These are phyloP conservation scores for Plasmodium cynomolgi DNA, from an alignment of 169 alveolate genomes.

Conservation along the genomic window DNA sequence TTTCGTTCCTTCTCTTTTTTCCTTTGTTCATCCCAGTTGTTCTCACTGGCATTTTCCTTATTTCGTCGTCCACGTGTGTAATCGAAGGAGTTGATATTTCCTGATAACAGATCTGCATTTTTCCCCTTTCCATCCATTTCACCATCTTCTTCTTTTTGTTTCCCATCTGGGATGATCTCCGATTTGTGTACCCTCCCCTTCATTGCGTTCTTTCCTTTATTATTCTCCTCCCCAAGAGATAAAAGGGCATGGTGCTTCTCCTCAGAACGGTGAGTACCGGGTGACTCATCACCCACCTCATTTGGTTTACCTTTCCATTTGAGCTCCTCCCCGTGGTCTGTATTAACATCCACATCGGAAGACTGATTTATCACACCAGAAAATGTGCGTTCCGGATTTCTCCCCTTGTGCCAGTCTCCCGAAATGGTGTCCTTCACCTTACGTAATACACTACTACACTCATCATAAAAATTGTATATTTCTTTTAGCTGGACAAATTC, in stretches of 20 bases:
- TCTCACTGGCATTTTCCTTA: not conserved
- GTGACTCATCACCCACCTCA: not conserved
- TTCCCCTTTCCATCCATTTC: not conserved
- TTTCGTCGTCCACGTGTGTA: not conserved
- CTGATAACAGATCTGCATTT: not conserved
- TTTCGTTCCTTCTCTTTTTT: slow-evolving; percentile 8
- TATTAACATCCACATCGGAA: not conserved
- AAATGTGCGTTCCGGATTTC: not conserved
- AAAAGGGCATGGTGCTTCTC: not conserved
- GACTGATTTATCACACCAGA: not conserved
- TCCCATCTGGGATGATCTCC: not conserved
- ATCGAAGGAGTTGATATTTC: not conserved
- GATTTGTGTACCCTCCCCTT: not conserved
- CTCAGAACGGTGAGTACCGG: not conserved
- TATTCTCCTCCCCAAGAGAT: not conserved
- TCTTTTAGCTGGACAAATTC: slow-evolving; percentile 42
- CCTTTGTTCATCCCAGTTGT: not conserved
- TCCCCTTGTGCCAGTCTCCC: not conserved
- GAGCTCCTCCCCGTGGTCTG: not conserved
- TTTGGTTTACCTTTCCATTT: not conserved
- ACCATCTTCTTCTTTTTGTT: not conserved
- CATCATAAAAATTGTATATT: slow-evolving; percentile 13
- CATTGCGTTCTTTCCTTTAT: not conserved
- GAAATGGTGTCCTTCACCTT: not conserved
- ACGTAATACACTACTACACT: not conserved